Conservation (phyloP, 108 stramenopile genomes). For the Skeletonema menzelii region DNA sequence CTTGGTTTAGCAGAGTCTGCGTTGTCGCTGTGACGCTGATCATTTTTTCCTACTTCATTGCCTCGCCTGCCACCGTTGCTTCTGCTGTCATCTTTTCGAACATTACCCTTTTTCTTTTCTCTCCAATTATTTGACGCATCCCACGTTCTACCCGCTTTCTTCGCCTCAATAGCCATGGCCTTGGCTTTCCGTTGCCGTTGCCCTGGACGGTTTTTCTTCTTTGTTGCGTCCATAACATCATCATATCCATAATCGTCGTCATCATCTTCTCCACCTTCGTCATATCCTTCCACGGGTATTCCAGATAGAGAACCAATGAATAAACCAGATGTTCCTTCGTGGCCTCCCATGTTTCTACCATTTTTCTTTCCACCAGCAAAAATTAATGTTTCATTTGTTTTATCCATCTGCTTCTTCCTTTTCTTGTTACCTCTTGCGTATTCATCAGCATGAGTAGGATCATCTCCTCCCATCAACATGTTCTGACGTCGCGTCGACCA, state of each 20-base stretch:
- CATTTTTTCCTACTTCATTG: background rate
- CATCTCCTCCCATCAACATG: slow-evolving; percentile 5
- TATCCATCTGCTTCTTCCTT: slow-evolving; percentile 36
- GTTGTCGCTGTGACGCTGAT: slow-evolving; percentile 2
- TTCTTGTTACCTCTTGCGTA: background rate
- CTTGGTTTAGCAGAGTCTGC: slow-evolving; percentile 15
- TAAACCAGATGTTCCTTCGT: slow-evolving; percentile 43
- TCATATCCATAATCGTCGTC: slow-evolving; percentile 18
- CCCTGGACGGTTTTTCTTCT: slow-evolving; percentile 80
- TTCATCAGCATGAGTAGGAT: slow-evolving; percentile 1
- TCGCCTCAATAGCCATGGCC: slow-evolving; percentile 71
- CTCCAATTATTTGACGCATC: slow-evolving; percentile 75
- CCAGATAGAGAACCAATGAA: slow-evolving; percentile 51
- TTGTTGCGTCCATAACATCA: slow-evolving; percentile 5
- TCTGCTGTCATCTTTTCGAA: slow-evolving; percentile 1
- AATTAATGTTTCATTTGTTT: slow-evolving; percentile 28
- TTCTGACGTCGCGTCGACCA: slow-evolving; percentile 54
- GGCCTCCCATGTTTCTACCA: slow-evolving; percentile 19
- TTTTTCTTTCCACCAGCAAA: slow-evolving; percentile 28
- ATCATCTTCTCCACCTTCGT: slow-evolving; percentile 26
- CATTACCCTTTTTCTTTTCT: slow-evolving; percentile 49
- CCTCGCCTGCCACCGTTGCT: background rate
- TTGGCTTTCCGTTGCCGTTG: slow-evolving; percentile 82
- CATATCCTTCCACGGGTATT: slow-evolving; percentile 24
- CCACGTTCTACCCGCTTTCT: slow-evolving; percentile 63